phyloP scores from a whole-genome alignment of 78 protist genomes.

The Guillardia theta region DNA sequence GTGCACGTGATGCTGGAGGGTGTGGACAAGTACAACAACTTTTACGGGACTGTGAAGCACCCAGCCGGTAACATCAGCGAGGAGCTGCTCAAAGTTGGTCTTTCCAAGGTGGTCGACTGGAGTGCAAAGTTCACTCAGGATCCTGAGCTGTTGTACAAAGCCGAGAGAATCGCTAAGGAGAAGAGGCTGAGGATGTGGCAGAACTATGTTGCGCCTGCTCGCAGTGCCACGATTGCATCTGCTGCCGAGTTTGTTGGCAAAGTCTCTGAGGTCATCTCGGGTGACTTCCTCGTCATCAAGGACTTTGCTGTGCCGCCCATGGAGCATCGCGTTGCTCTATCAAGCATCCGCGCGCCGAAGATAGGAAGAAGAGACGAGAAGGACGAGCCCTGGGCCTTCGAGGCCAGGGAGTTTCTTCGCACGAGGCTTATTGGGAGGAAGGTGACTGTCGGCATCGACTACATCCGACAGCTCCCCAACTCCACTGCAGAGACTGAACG shows the following conservation, averaged over 20 bases:
- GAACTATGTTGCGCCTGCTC: not conserved
- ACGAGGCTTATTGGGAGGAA: conserved; percentile 7
- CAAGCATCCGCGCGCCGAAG: not conserved
- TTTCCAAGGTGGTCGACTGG: conserved; percentile 41
- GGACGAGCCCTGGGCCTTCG: conserved; percentile 29
- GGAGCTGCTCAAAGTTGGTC: conserved; percentile 19
- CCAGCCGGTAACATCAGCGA: conserved; percentile 1
- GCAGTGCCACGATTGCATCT: not conserved
- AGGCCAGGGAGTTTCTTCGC: conserved; percentile 41
- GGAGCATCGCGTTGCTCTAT: conserved; percentile 35
- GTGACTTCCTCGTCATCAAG: conserved; percentile 13
- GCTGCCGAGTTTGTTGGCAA: conserved; percentile 15
- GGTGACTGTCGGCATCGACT: conserved; percentile 37
- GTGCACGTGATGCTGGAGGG: conserved; percentile 34
- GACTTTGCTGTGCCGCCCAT: not conserved
- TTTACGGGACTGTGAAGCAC: not conserved
- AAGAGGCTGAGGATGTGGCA: not conserved
- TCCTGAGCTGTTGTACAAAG: not conserved
- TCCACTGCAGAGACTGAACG: conserved; percentile 20
- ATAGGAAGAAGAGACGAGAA: conserved; percentile 20
- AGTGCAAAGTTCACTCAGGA: conserved; percentile 41
- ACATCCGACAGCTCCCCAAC: conserved; percentile 38
- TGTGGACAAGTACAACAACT: conserved; percentile 42
- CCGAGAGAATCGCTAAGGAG: conserved; percentile 29
- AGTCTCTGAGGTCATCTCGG: not conserved